Percentiles rank a stretch among this genome's conserved stretches.
Evolutionary conservation across 1,284 basidiomycete genomes (phyloP).

Genomic region (Chalciporus sp.): DNA sequence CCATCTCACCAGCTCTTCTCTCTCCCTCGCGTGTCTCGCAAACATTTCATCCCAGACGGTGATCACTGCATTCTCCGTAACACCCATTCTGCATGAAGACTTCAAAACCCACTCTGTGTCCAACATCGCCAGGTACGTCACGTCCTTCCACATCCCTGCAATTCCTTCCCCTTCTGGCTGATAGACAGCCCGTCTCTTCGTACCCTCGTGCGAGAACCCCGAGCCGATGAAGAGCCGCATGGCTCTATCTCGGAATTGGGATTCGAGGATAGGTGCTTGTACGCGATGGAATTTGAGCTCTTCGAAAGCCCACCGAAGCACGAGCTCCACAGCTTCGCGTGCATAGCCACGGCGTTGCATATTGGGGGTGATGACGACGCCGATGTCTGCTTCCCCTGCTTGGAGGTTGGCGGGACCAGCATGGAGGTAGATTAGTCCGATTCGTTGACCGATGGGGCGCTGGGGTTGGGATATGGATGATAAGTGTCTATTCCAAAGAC

Average conservation of each 20-base stretch:
- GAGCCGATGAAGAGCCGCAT: constrained; percentile 46
- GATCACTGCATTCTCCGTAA: constrained; percentile 28
- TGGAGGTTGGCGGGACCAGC: constrained; percentile 27
- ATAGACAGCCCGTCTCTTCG: constrained; percentile 52
- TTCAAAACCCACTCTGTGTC: constrained; percentile 62
- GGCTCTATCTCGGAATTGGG: constrained; percentile 41
- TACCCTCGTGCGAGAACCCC: constrained; percentile 64
- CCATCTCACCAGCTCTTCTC: constrained; percentile 55
- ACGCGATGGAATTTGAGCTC: constrained; percentile 55
- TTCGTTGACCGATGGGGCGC: neutral
- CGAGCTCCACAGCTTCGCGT: constrained; percentile 44
- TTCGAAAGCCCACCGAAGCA: constrained; percentile 51
- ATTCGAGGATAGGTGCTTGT: constrained; percentile 51
- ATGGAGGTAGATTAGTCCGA: constrained; percentile 51
- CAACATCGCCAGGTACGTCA: constrained; percentile 58
- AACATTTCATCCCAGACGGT: constrained; percentile 68
- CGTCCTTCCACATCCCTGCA: constrained; percentile 51
- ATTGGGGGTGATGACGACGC: constrained; percentile 45
- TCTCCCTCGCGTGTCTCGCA: constrained; percentile 56
- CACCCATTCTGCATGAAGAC: constrained; percentile 2
- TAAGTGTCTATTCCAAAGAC: neutral
- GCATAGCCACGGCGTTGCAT: constrained; percentile 47
- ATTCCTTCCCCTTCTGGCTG: constrained; percentile 40
- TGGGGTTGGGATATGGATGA: neutral
- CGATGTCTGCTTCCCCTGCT: constrained; percentile 52